These are phyloP conservation scores for Truncatella angustata DNA, from an alignment of 2,329 filamentous ascomycete genomes.

Conservation along the genomic window DNA sequence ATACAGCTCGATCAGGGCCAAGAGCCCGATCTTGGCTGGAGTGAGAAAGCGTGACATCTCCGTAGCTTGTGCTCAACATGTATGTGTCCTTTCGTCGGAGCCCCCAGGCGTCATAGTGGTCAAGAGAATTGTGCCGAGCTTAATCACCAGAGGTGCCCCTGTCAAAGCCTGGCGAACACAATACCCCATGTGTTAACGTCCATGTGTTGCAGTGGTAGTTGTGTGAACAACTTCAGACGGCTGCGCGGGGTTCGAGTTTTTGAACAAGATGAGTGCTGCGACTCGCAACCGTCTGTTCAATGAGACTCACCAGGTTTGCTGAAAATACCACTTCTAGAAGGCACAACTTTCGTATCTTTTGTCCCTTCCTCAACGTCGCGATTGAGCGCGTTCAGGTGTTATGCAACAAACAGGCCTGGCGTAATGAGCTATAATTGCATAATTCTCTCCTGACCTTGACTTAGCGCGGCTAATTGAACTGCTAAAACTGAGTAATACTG, in stretches of 20 bases:
- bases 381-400: neutral
- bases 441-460: no score
- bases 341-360: neutral
- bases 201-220: neutral
- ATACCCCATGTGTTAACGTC: neutral
- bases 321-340: no score
- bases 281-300: no score
- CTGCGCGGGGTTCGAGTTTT: no score
- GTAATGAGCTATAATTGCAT: no score
- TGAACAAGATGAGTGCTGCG: no score
- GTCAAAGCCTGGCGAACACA: neutral
- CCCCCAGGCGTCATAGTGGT: neutral
- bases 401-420: neutral
- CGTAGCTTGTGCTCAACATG: neutral
- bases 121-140: neutral
- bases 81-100: neutral
- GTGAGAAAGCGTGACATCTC: constrained; percentile 79
- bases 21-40: constrained; percentile 81
- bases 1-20: constrained; percentile 81
- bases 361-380: neutral
- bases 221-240: neutral
- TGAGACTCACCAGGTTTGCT: no score
- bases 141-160: neutral
- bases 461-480: no score
- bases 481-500: no score